phyloP scores from a whole-genome alignment of 2,329 filamentous ascomycete species.

The Tolypocladium tropicale region DNA sequence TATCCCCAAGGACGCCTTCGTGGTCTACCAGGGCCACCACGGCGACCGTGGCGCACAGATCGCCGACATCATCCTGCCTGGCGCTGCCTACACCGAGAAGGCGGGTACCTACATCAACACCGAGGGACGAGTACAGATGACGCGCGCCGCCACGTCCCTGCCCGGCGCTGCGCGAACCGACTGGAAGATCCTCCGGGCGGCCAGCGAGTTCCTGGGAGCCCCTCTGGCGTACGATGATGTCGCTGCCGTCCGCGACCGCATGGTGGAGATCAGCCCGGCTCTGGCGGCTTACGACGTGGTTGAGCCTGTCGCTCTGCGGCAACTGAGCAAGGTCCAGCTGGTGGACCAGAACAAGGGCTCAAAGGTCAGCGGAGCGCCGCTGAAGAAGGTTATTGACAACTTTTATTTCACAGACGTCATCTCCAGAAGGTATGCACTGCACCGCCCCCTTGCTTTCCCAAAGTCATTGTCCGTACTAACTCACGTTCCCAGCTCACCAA shows the following conservation, averaged over 20 bases:
- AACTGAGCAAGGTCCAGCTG: conserved; percentile 85
- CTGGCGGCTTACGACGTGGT: conserved; percentile 85
- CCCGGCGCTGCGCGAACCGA: conserved; percentile 87
- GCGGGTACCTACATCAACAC: conserved; percentile 95
- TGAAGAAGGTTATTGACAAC: conserved; percentile 84
- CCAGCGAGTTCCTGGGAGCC: conserved; percentile 78
- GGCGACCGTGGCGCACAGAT: conserved; percentile 88
- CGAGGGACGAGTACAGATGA: conserved; percentile 91
- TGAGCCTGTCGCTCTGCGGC: conserved; percentile 64
- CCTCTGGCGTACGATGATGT: conserved; percentile 91
- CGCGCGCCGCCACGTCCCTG: conserved; percentile 76
- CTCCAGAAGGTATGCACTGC: conserved; percentile 68
- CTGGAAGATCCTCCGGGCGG: conserved; percentile 97
- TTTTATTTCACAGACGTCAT: conserved; percentile 98
- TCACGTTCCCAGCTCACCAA: conserved; percentile 62
- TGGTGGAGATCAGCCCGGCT: conserved; percentile 88
- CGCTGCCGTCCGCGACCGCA: conserved; percentile 78
- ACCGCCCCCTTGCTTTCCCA: conserved; percentile 6
- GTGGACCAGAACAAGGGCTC: conserved; percentile 92
- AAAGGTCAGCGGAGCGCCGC: conserved; percentile 57
- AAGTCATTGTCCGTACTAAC: conserved; percentile 12
- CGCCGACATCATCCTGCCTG: conserved; percentile 87
- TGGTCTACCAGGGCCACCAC: conserved; percentile 97
- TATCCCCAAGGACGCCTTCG: conserved; percentile 90
- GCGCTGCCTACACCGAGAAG: conserved; percentile 96